These are phyloP conservation scores for Kwoniella shandongensis DNA, from an alignment of 768 basidiomycete species.

Conservation along the genomic window DNA sequence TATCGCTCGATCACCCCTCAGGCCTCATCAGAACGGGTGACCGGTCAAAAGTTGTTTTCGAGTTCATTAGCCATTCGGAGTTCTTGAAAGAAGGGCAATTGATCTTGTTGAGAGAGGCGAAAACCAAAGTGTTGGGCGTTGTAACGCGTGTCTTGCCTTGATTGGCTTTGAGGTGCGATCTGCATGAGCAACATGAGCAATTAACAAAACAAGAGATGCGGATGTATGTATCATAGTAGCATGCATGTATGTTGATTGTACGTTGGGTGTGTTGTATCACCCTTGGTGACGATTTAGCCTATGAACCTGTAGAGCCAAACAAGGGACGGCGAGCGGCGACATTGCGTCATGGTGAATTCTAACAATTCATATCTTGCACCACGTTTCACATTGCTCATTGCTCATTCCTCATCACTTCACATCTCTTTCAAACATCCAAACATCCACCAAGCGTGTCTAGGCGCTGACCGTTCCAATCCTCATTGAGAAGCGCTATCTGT, in stretches of 20 bases:
- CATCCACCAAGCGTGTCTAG: background rate
- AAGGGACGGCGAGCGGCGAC: too few species aligned
- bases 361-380: background rate
- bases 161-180: too few species aligned
- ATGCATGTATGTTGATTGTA: too few species aligned
- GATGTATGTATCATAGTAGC: too few species aligned
- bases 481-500: too few species aligned
- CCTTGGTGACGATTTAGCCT: too few species aligned
- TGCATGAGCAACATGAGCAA: background rate
- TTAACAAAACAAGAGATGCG: background rate
- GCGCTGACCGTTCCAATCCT: too few species aligned
- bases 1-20: slow-evolving; percentile 79
- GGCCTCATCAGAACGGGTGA: slow-evolving; percentile 91
- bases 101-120: slow-evolving; percentile 88
- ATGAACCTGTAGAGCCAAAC: too few species aligned
- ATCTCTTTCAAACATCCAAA: background rate
- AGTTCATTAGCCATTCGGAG: slow-evolving; percentile 89
- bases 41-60: slow-evolving; percentile 87
- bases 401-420: background rate
- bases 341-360: slow-evolving; percentile 14
- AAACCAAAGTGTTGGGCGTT: slow-evolving; percentile 69
- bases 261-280: too few species aligned
- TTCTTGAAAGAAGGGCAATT: slow-evolving; percentile 92
- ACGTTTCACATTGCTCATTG: background rate
- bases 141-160: slow-evolving; percentile 39